phyloP scores from a whole-genome alignment of 2,329 filamentous ascomycete species.

The Colletotrichum sp. region DNA sequence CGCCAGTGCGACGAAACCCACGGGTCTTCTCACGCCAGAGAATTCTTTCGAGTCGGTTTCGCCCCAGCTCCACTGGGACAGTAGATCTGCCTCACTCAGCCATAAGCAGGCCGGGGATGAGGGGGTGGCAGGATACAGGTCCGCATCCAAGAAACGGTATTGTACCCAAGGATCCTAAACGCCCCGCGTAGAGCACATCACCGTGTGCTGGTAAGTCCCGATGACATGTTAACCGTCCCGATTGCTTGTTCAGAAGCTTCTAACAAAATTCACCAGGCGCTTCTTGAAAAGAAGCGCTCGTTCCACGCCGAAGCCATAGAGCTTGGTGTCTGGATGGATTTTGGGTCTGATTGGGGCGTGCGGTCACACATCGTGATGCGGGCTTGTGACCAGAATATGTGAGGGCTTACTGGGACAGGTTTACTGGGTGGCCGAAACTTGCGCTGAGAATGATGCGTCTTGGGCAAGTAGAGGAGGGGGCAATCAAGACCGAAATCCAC shows the following conservation, averaged over 20 bases:
- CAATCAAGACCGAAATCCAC: neutral
- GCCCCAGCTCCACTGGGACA: neutral
- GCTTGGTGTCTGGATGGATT: neutral
- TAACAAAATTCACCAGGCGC: neutral
- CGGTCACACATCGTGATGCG: neutral
- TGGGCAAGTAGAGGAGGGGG: neutral
- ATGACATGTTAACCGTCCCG: neutral
- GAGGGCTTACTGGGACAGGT: neutral
- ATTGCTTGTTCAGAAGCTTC: neutral
- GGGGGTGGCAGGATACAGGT: neutral
- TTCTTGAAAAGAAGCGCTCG: neutral
- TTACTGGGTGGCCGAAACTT: too few species aligned
- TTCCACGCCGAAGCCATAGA: neutral
- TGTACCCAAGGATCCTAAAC: neutral
- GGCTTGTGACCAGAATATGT: neutral
- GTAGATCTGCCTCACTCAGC: neutral
- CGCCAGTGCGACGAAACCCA: neutral
- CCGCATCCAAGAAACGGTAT: neutral
- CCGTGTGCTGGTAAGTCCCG: neutral
- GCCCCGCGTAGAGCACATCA: neutral
- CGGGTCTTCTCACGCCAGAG: neutral
- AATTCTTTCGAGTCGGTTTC: neutral
- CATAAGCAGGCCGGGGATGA: neutral
- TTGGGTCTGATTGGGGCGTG: neutral
- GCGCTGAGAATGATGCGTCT: neutral